A percentile compares a stretch with the other conserved stretches of the same genome.
Conservation (phyloP, 1,284 basidiomycete species). For the Tilletia setariae region DNA sequence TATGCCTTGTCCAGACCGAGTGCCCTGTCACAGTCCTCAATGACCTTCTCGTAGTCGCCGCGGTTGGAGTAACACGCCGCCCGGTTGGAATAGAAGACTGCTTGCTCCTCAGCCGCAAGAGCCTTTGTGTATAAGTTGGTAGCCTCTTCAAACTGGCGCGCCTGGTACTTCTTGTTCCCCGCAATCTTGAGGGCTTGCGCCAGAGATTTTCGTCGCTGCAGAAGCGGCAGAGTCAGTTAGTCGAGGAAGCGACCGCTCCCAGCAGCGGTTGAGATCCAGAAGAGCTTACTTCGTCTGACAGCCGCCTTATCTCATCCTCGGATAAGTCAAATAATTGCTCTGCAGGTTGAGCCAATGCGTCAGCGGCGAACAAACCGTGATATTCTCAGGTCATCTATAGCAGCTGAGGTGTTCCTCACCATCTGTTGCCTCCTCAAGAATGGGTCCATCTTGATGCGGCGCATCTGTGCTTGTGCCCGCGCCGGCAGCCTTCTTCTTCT, state of each 20-base stretch:
- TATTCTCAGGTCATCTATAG: background rate
- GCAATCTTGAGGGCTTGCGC: slow-evolving; percentile 79
- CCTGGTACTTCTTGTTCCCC: slow-evolving; percentile 85
- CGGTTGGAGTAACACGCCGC: slow-evolving; percentile 96
- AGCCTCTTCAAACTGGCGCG: slow-evolving; percentile 73
- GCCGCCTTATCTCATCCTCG: slow-evolving; percentile 39
- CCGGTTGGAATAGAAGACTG: slow-evolving; percentile 95
- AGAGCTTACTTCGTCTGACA: slow-evolving; percentile 37
- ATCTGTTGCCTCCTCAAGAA: slow-evolving; percentile 49
- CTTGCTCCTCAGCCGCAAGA: slow-evolving; percentile 78
- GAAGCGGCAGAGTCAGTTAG: background rate
- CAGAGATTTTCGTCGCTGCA: slow-evolving; percentile 69
- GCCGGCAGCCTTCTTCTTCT: slow-evolving; percentile 32
- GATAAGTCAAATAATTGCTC: slow-evolving; percentile 42
- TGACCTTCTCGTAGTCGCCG: slow-evolving; percentile 73
- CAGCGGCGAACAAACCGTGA: background rate
- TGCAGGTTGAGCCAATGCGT: background rate
- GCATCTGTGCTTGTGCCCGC: slow-evolving; percentile 17
- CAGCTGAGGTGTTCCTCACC: background rate
- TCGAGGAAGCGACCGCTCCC: background rate
- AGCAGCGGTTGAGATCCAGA: background rate
- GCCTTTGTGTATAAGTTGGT: slow-evolving; percentile 78
- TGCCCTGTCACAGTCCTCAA: slow-evolving; percentile 87
- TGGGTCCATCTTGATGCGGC: slow-evolving; percentile 32
- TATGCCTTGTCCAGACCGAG: slow-evolving; percentile 80